Base-by-base conservation (phyloP, 163 green algal species). In the Scenedesmus sp. region DNA sequence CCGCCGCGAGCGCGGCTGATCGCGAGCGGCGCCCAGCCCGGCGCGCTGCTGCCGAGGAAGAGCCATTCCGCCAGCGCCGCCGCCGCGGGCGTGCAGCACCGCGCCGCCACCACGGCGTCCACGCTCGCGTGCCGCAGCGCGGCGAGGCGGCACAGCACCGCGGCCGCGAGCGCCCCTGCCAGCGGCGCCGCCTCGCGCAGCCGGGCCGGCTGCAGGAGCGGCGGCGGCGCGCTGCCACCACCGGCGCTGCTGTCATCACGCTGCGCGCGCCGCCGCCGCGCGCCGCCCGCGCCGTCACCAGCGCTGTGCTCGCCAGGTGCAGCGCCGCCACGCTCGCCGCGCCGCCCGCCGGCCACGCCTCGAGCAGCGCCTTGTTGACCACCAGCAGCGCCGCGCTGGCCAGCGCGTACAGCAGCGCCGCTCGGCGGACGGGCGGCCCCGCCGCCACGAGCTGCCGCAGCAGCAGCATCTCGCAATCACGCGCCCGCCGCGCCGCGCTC, bases 281-380 rank as follows among this genome's bases (percentile, higher is more conserved):
- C 39, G 39, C 39, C 39, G 39, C 6, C 39, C 7, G 7, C n/a
- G n/a, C n/a, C n/a, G n/a, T n/a, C n/a, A n/a, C n/a, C n/a, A n/a
- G n/a, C 42, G 11, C 22, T n/a, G 29, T 66, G 24, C 20, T 14
- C 14, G 9, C 10, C 31, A 69, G 28, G 31, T 69, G 60, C 60
- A 69, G 31, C 11, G 50, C 10, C 11, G 50, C 31, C n/a, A n/a
- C n/a, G n/a, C n/a, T n/a, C 31, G 47, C 60, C 20, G 29, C 24
- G 29, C n/a, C 50, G 10, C 31, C 10, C 11, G 24, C 14, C 3
- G 60, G 60, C 1, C 50, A 69, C 10, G 33, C 29, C 4, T 9
- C 20, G 17, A 69, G 18, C 11, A 69, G 33, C 15, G 29, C 60
- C 60, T 69, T 69, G 31, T 69, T 69, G 29, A 69, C 14, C 4